These are phyloP conservation scores for Hordeum pubiflorum DNA, from an alignment of 202 grass and related monocot species.

Conservation along the genomic window DNA sequence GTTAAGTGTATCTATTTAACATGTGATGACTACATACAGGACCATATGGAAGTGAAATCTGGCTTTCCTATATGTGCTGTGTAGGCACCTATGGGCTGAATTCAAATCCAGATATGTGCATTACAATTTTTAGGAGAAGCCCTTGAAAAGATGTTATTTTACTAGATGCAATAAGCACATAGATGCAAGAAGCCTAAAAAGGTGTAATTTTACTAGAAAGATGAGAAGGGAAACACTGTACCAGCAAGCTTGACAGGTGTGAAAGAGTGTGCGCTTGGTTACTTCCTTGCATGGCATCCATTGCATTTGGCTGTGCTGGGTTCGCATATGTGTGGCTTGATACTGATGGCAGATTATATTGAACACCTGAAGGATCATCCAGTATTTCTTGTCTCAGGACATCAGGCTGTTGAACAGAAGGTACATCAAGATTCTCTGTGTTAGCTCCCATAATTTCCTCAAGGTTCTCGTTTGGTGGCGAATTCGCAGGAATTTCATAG, in stretches of 20 bases:
- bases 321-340: slow-evolving; percentile 60
- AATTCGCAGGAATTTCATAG: slow-evolving; percentile 40
- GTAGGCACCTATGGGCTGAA: not conserved
- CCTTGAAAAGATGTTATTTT: not conserved
- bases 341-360: slow-evolving; percentile 75
- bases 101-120: not conserved
- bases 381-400: slow-evolving; percentile 47
- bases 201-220: slow-evolving; percentile 1
- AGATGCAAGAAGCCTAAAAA: not conserved
- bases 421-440: slow-evolving; percentile 54
- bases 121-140: not conserved
- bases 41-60: not conserved
- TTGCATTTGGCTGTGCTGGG: slow-evolving; percentile 48
- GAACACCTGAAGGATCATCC: slow-evolving; percentile 61
- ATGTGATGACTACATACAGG: not conserved
- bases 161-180: not conserved
- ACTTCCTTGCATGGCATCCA: slow-evolving; percentile 65
- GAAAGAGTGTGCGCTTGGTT: slow-evolving; percentile 68
- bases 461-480: slow-evolving; percentile 43
- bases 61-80: not conserved
- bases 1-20: not conserved
- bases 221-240: slow-evolving; percentile 23
- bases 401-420: slow-evolving; percentile 67
- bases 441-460: slow-evolving; percentile 44
- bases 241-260: slow-evolving; percentile 77